These are phyloP conservation scores for Linaria vulgaris DNA, from an alignment of 257 asterid species.

Conservation along the genomic window DNA sequence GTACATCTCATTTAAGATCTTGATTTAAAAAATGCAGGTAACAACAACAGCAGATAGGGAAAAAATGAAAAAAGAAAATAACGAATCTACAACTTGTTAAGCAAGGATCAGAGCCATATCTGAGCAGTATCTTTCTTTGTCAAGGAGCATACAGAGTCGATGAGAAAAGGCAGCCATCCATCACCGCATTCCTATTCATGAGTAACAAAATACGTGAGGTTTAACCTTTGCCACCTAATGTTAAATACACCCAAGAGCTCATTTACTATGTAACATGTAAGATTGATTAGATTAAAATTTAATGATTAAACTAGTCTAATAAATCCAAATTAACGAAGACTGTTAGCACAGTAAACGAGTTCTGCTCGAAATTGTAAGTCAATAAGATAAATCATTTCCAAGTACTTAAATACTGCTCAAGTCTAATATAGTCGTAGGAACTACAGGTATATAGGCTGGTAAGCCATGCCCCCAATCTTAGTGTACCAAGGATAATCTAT, in stretches of 20 bases:
- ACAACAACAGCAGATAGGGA: constrained; percentile 11
- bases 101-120: constrained; percentile 29
- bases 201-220: constrained; percentile 42
- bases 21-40: constrained; percentile 2
- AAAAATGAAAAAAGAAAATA: not conserved
- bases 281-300: no score
- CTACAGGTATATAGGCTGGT: not conserved
- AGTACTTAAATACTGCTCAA: not conserved
- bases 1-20: constrained; percentile 10
- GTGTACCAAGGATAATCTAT: constrained; percentile 9
- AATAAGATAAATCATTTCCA: not conserved
- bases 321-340: no score
- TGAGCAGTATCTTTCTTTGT: constrained; percentile 26
- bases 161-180: constrained; percentile 34
- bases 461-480: not conserved
- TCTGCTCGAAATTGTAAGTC: not conserved
- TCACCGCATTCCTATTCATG: constrained; percentile 46
- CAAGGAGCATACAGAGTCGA: constrained; percentile 28
- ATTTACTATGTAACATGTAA: no score
- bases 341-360: no score
- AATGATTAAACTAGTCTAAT: no score
- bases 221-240: constrained; percentile 28
- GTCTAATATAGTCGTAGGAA: constrained; percentile 13
- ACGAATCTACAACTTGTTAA: constrained; percentile 34
- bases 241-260: constrained; percentile 19